These are phyloP conservation scores for Pestalotiopsis sp. DNA, from an alignment of 2,329 filamentous ascomycete genomes.

Conservation along the genomic window DNA sequence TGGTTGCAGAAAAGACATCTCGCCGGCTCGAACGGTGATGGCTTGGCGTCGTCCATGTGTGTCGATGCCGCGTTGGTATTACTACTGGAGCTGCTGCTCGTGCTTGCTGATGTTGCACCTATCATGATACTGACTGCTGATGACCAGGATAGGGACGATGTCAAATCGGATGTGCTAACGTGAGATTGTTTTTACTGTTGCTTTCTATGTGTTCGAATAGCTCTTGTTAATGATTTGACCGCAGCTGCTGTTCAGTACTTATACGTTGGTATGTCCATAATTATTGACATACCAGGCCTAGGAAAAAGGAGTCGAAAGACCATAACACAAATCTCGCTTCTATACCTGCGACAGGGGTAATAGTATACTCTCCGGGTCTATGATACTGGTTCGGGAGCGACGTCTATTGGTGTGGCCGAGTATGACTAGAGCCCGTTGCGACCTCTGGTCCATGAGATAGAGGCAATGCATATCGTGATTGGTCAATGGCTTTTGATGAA, in stretches of 20 bases:
- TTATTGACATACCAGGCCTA: neutral
- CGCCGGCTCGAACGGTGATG: slow-evolving; percentile 39
- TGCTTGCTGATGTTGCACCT: slow-evolving; percentile 45
- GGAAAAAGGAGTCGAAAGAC: neutral
- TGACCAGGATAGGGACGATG: neutral
- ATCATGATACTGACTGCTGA: slow-evolving; percentile 23
- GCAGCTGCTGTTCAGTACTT: neutral
- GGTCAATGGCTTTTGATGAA: neutral
- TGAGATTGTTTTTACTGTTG: neutral
- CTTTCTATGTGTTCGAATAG: neutral
- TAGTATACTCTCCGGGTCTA: neutral
- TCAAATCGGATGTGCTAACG: neutral
- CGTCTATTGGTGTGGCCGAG: neutral
- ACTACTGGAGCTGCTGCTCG: slow-evolving; percentile 44
- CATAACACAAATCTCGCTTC: neutral
- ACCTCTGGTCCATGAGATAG: neutral
- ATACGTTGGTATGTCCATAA: neutral
- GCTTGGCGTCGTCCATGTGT: slow-evolving; percentile 36
- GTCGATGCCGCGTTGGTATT: slow-evolving; percentile 24
- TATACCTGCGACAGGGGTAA: neutral
- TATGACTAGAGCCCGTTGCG: neutral
- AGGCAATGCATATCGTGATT: neutral
- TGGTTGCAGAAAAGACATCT: slow-evolving; percentile 8
- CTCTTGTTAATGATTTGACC: neutral
- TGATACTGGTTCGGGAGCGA: neutral